Conservation (phyloP, 208 protist genomes). For the Leishmania gerbilli region DNA sequence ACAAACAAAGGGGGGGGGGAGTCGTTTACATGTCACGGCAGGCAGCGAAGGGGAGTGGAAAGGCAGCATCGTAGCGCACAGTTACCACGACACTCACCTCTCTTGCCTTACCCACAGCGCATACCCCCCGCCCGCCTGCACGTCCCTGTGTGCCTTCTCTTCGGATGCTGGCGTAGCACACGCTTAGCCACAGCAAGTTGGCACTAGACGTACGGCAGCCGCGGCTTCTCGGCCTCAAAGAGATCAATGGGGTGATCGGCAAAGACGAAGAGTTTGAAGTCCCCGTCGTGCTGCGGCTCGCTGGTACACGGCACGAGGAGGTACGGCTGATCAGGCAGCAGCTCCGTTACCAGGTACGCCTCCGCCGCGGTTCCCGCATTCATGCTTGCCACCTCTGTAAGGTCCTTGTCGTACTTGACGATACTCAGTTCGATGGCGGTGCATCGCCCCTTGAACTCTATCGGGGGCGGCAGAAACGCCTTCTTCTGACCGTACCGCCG, state of each 20-base stretch:
- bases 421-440: constrained; percentile 84
- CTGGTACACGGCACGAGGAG: constrained; percentile 83
- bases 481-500: constrained; percentile 68
- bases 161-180: neutral
- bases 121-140: neutral
- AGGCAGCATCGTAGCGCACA: neutral
- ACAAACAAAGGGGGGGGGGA: neutral
- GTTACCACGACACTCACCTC: neutral
- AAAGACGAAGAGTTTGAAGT: constrained; percentile 89
- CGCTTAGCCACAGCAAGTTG: too few relatives aligned
- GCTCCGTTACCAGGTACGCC: constrained; percentile 47
- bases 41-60: neutral
- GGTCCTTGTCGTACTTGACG: constrained; percentile 56
- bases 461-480: constrained; percentile 64
- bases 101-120: neutral
- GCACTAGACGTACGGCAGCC: constrained; percentile 60
- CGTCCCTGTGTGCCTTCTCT: neutral
- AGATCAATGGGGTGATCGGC: constrained; percentile 73
- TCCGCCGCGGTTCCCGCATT: constrained; percentile 52
- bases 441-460: constrained; percentile 62
- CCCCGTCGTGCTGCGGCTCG: constrained; percentile 69
- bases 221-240: constrained; percentile 52
- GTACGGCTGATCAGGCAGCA: constrained; percentile 58
- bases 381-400: constrained; percentile 52
- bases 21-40: constrained; percentile 1